Evolutionary conservation across 1,139 yeast species (phyloP), one percentile per base, ranked within the genome.

Genomic region (Spathaspora sp.): DNA sequence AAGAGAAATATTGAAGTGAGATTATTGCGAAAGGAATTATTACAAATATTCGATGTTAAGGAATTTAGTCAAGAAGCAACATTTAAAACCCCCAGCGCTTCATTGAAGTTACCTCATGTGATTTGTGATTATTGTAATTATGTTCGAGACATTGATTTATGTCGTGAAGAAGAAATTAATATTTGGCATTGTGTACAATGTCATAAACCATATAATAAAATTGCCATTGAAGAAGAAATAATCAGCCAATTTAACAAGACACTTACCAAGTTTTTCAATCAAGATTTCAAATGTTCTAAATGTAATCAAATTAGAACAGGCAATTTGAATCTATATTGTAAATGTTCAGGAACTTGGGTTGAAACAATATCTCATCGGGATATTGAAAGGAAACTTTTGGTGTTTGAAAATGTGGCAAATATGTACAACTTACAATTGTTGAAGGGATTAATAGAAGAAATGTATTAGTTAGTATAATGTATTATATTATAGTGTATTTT

Each of bases 321-420:
- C 56, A 85, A 86, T 53, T 74, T 95, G 79, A 80, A 90, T 42
- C 74, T 74, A 29, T 83, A 84, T 62, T 95, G 99, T 64, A 70
- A 78, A 34, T 95, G 99, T 63, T 90, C 99, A 0, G 99, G 99
- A 3, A 63, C 68, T 31, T 93, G 97, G 96, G 68, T 65, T 1
- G 86, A 82, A 46, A 81, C 89, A 0, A 61, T 84, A 20, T 61
- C 74, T 10, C 68, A 73, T 44, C 66, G 61, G 2, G 77, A 74
- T 0, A 61, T 89, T 6, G 67, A 70, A 27, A 68, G 68, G 43
- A 71, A 71, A 45, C 58, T 84, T 6, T 66, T 64, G 10, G 72
- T 82, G 0, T 88, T 78, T 61, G 67, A 67, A 23, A 83, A 80
- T 47, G 82, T 89, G 17, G 81, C 95, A 0, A 66, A 69, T 13